Evolutionary conservation across 139 green algal genomes (phyloP).

Genomic region (Zygnema circumcarinatum): DNA sequence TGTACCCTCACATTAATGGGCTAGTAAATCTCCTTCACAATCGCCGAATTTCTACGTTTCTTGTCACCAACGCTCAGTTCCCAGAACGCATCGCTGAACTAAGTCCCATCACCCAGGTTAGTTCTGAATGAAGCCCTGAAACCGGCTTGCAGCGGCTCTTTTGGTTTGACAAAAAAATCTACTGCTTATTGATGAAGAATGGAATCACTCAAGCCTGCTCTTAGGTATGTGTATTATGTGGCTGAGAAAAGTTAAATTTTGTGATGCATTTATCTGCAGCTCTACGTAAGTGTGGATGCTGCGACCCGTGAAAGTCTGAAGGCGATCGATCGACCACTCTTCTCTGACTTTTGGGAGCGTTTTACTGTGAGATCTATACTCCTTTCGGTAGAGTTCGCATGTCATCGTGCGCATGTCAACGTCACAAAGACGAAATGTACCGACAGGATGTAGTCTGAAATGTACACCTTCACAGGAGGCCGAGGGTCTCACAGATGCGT

Average conservation of each 20-base stretch:
- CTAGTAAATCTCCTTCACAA: conserved; percentile 75
- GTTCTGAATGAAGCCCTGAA: no score
- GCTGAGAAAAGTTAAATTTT: no score
- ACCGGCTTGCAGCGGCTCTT: no score
- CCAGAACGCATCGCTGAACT: conserved; percentile 75
- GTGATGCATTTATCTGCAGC: conserved; percentile 43
- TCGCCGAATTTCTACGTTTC: conserved; percentile 79
- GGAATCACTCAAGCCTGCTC: no score
- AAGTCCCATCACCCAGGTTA: conserved; percentile 77
- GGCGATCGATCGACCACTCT: conserved; percentile 81
- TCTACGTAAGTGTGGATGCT: conserved; percentile 87
- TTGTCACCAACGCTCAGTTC: conserved; percentile 85
- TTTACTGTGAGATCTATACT: conserved; percentile 71
- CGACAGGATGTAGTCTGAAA: no score
- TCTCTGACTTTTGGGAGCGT: conserved; percentile 82
- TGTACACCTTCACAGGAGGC: no score
- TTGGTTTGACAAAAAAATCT: no score
- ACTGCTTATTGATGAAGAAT: no score
- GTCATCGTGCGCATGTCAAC: neutral
- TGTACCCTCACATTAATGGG: conserved; percentile 86
- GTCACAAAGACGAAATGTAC: no score
- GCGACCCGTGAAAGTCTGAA: conserved; percentile 83
- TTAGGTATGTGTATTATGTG: no score
- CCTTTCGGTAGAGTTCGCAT: conserved; percentile 7
- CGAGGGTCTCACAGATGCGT: no score